Evolutionary conservation across 1,284 basidiomycete genomes (phyloP).

Genomic region (Heterobasidion irregulare): DNA sequence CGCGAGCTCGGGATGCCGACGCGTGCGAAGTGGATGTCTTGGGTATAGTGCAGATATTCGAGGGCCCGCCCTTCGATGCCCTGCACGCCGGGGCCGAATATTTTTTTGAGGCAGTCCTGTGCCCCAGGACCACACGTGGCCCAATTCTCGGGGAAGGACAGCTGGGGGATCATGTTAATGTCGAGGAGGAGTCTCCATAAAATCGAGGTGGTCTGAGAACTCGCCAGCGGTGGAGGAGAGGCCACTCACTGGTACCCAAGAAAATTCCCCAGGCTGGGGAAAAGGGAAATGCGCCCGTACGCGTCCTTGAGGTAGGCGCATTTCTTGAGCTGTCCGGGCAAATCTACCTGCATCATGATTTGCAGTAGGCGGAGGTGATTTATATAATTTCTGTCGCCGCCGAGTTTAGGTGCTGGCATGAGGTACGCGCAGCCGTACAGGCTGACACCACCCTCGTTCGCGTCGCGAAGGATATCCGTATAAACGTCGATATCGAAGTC

Average conservation of each 20-base stretch:
- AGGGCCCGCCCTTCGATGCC: constrained; percentile 27
- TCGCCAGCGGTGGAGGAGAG: constrained; percentile 14
- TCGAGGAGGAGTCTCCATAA: constrained; percentile 28
- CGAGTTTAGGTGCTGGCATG: constrained; percentile 30
- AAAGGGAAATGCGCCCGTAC: constrained; percentile 24
- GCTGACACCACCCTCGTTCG: constrained; percentile 13
- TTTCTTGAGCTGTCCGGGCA: constrained; percentile 23
- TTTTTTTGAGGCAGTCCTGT: constrained; percentile 27
- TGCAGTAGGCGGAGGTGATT: constrained; percentile 29
- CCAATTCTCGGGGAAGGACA: constrained; percentile 32
- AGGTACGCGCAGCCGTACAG: constrained; percentile 32
- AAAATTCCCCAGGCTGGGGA: constrained; percentile 32
- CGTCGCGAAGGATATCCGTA: constrained; percentile 21
- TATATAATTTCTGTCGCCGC: constrained; percentile 19
- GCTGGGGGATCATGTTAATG: constrained; percentile 31
- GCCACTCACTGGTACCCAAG: constrained; percentile 29
- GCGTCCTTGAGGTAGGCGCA: constrained; percentile 28
- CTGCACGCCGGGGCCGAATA: constrained; percentile 26
- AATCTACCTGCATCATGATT: constrained; percentile 27
- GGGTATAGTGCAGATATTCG: constrained; percentile 26
- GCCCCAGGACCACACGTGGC: constrained; percentile 33
- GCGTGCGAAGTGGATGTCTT: constrained; percentile 27
- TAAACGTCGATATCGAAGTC: constrained; percentile 26
- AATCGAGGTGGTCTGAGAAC: constrained; percentile 15
- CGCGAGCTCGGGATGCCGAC: constrained; percentile 20